A percentile compares a stretch with the other conserved stretches of the same genome.
These are phyloP conservation scores for Boletus sp. DNA, from an alignment of 768 basidiomycete species.

Conservation along the genomic window DNA sequence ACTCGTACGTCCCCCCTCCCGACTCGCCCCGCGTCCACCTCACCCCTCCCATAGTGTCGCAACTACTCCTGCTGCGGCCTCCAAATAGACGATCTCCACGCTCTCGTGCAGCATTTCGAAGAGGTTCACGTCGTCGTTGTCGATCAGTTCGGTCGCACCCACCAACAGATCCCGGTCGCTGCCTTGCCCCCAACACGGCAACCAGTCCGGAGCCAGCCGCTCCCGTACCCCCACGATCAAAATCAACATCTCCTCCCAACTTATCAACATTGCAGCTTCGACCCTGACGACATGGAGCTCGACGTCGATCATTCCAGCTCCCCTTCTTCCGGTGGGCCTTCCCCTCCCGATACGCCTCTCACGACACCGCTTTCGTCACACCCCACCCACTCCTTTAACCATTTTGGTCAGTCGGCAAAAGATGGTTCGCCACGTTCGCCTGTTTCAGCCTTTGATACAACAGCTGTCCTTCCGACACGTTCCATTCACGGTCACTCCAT, in stretches of 20 bases:
- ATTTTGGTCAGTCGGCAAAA: conserved; percentile 31
- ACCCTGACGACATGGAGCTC: conserved; percentile 81
- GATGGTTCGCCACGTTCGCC: conserved; percentile 32
- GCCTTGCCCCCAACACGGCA: conserved; percentile 36
- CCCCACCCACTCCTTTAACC: conserved; percentile 31
- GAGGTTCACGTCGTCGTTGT: conserved; percentile 83
- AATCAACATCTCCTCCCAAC: conserved; percentile 27
- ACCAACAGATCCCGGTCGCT: conserved; percentile 28
- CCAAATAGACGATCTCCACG: conserved; percentile 71
- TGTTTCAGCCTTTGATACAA: conserved; percentile 51
- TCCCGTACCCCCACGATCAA: conserved; percentile 27
- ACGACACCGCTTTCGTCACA: conserved; percentile 41
- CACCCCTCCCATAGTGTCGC: conserved; percentile 51
- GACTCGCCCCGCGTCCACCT: background rate
- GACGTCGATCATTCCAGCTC: conserved; percentile 61
- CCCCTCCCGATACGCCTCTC: conserved; percentile 46
- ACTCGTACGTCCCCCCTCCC: conserved; percentile 44
- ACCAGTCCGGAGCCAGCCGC: conserved; percentile 33
- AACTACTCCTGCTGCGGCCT: conserved; percentile 91
- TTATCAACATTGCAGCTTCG: conserved; percentile 47
- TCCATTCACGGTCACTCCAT: conserved; percentile 39
- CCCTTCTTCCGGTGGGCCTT: conserved; percentile 40
- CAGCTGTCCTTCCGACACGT: conserved; percentile 52
- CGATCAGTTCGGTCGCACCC: conserved; percentile 39
- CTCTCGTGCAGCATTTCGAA: conserved; percentile 90